Evolutionary conservation across 2,329 filamentous ascomycete species (phyloP).

Genomic region (Fusarium poae): DNA sequence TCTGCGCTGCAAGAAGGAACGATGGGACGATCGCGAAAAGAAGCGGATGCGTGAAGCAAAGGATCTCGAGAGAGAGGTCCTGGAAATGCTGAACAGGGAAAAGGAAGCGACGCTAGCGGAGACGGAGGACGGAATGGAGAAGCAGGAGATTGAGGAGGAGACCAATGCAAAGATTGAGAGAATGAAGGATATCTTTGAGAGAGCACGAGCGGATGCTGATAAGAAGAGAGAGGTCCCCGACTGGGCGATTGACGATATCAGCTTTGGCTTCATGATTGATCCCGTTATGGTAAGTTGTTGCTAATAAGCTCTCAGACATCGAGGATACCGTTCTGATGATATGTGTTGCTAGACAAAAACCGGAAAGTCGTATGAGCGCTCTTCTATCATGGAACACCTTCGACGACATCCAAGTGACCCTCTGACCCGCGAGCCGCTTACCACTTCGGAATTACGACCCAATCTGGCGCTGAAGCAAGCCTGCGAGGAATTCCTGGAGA

Average conservation of each 20-base stretch:
- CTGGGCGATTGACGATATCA: slow-evolving; percentile 82
- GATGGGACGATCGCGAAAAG: slow-evolving; percentile 83
- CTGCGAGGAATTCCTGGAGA: slow-evolving; percentile 84
- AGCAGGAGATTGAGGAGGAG: slow-evolving; percentile 62
- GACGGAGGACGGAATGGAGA: slow-evolving; percentile 62
- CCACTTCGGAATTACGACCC: slow-evolving; percentile 77
- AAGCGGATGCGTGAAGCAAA: slow-evolving; percentile 67
- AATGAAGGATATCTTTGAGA: slow-evolving; percentile 65
- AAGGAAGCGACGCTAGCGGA: slow-evolving; percentile 58
- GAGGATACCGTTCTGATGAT: slow-evolving; percentile 19
- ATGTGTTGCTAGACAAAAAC: slow-evolving; percentile 73
- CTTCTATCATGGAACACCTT: slow-evolving; percentile 87
- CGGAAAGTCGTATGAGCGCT: slow-evolving; percentile 90
- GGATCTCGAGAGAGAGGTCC: slow-evolving; percentile 71
- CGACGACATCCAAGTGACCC: slow-evolving; percentile 82
- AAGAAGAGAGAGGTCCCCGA: slow-evolving; percentile 75
- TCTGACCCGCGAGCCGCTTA: slow-evolving; percentile 81
- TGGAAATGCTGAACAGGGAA: slow-evolving; percentile 64
- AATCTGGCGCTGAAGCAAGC: slow-evolving; percentile 86
- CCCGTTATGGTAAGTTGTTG: slow-evolving; percentile 67
- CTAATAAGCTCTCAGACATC: neutral
- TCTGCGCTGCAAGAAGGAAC: slow-evolving; percentile 83
- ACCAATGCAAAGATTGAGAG: slow-evolving; percentile 60
- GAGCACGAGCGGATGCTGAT: slow-evolving; percentile 59
- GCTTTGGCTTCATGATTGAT: slow-evolving; percentile 80